These are phyloP conservation scores for Candida ipomoeae DNA, from an alignment of 805 yeast genomes.

Conservation along the genomic window DNA sequence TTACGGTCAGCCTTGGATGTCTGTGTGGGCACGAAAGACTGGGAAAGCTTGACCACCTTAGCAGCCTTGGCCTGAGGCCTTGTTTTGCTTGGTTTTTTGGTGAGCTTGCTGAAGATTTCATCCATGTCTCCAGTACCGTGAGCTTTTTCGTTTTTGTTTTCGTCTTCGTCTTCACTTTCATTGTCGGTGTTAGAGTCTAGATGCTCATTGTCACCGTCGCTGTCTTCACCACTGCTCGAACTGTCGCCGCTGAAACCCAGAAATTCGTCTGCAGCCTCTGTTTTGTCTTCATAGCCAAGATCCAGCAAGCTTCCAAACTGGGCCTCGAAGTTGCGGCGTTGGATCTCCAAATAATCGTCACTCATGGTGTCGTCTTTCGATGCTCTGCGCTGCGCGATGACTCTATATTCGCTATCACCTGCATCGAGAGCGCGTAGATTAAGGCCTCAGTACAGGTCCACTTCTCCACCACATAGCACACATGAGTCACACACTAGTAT, in stretches of 20 bases:
- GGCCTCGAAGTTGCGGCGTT: constrained; percentile 56
- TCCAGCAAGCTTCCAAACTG: constrained; percentile 59
- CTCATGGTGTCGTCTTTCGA: constrained; percentile 7
- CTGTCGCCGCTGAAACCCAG: constrained; percentile 9
- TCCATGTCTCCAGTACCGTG: not conserved
- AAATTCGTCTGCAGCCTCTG: constrained; percentile 8
- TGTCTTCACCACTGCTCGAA: not conserved
- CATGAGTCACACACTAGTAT: too few relatives aligned
- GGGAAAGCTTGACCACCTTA: constrained; percentile 45
- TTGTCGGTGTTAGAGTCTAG: not conserved
- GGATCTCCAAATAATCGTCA: constrained; percentile 47
- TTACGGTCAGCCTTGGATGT: constrained; percentile 47
- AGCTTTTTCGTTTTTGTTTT: not conserved
- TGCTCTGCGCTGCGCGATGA: constrained; percentile 5
- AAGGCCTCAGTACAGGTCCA: not conserved
- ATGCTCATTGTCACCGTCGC: constrained; percentile 3
- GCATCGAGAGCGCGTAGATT: not conserved
- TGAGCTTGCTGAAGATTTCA: not conserved
- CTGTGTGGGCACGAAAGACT: constrained; percentile 26
- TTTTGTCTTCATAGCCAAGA: constrained; percentile 46
- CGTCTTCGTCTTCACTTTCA: not conserved
- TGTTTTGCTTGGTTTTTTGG: not conserved
- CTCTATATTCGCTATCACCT: not conserved
- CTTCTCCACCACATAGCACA: too few relatives aligned
- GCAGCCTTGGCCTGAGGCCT: constrained; percentile 24